These are phyloP conservation scores for Oidium heveae DNA, from an alignment of 2,329 filamentous ascomycete species.

Conservation along the genomic window DNA sequence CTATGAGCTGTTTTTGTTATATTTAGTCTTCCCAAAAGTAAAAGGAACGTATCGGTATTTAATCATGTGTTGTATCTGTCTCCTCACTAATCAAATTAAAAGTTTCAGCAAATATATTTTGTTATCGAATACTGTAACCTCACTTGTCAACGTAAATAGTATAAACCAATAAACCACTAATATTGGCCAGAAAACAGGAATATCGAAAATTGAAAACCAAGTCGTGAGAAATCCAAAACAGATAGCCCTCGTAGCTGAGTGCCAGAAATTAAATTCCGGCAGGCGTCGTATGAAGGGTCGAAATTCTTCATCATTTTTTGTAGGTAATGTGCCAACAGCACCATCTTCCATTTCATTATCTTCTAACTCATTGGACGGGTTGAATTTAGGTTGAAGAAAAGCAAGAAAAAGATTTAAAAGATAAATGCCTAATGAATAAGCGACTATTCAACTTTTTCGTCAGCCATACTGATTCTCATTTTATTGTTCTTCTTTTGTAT, in stretches of 20 bases:
- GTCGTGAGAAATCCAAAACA: constrained; percentile 63
- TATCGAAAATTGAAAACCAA: constrained; percentile 85
- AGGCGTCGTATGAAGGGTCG: constrained; percentile 86
- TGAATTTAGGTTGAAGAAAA: constrained; percentile 95
- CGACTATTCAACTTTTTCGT: constrained; percentile 29
- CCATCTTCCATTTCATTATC: constrained; percentile 96
- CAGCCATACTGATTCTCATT: too few relatives aligned
- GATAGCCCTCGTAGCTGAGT: constrained; percentile 75
- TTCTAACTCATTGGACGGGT: constrained; percentile 71
- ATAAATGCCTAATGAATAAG: constrained; percentile 95
- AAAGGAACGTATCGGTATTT: constrained; percentile 98
- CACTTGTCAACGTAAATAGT: constrained; percentile 83
- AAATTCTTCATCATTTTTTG: constrained; percentile 94
- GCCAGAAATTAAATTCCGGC: constrained; percentile 99
- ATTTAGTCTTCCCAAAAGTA: constrained; percentile 69
- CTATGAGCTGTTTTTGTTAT: constrained; percentile 33
- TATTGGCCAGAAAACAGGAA: constrained; percentile 97
- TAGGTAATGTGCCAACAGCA: constrained; percentile 56
- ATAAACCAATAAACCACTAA: constrained; percentile 98
- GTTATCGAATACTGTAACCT: constrained; percentile 16
- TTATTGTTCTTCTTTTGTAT: too few relatives aligned
- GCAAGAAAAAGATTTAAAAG: constrained; percentile 97
- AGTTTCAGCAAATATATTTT: too few relatives aligned
- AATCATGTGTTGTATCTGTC: constrained; percentile 99
- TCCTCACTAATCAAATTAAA: constrained; percentile 41